Evolutionary conservation across 169 alveolate genomes (phyloP).

Genomic region (Eimeria sp.): DNA sequence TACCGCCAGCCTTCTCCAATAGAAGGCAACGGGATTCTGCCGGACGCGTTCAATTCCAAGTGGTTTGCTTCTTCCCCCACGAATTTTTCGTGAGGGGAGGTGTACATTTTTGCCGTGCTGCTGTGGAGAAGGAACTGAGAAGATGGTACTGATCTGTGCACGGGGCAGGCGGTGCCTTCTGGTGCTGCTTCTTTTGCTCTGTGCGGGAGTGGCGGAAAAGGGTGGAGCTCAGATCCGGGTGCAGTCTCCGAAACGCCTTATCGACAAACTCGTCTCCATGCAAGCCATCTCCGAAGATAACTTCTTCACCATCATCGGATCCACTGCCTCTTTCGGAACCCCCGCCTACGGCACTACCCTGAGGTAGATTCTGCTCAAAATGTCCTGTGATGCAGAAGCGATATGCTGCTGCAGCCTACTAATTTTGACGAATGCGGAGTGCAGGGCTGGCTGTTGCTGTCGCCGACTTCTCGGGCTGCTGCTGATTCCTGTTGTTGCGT

Average conservation of each 20-base stretch:
- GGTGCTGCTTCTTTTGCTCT: background rate
- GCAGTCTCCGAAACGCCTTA: slow-evolving; percentile 69
- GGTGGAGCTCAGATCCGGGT: slow-evolving; percentile 33
- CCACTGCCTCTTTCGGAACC: slow-evolving; percentile 80
- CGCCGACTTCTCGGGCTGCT: background rate
- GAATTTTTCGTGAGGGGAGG: background rate
- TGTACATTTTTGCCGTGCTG: background rate
- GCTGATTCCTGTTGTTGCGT: background rate
- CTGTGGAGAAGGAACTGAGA: background rate
- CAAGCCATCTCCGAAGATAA: slow-evolving; percentile 39
- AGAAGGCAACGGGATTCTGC: background rate
- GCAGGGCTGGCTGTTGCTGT: background rate
- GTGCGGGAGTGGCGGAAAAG: background rate
- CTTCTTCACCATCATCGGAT: slow-evolving; percentile 55
- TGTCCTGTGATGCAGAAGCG: background rate
- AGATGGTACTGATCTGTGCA: background rate
- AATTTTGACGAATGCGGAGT: background rate
- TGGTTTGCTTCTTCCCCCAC: background rate
- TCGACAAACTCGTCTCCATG: slow-evolving; percentile 22
- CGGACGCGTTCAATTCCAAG: background rate
- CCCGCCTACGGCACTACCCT: slow-evolving; percentile 77
- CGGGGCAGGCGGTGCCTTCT: background rate
- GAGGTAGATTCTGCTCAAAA: slow-evolving; percentile 7
- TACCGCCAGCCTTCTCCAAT: background rate
- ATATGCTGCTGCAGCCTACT: background rate